phyloP scores from a whole-genome alignment of 2,329 filamentous ascomycete species.

The Verticillium albo-atrum region DNA sequence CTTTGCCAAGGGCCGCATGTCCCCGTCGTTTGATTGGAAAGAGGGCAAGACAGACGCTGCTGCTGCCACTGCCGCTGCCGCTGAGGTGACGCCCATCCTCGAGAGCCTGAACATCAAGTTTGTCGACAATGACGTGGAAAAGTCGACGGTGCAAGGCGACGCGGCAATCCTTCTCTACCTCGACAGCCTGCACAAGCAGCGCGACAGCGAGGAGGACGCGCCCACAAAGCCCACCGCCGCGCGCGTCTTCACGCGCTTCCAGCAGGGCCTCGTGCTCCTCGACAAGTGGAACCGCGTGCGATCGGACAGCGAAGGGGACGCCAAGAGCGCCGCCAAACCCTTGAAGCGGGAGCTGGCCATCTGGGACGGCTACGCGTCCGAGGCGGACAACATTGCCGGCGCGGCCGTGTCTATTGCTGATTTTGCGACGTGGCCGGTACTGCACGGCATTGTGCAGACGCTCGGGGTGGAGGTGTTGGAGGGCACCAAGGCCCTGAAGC shows the following conservation, averaged over 20 bases:
- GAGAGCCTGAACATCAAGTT: slow-evolving; percentile 38
- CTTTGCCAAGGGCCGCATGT: slow-evolving; percentile 41
- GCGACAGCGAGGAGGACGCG: slow-evolving; percentile 18
- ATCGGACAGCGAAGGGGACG: slow-evolving; percentile 2
- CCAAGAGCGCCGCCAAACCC: slow-evolving; percentile 10
- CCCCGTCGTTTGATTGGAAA: slow-evolving; percentile 21
- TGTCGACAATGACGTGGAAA: slow-evolving; percentile 47
- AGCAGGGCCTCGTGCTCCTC: slow-evolving; percentile 32
- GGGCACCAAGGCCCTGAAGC: slow-evolving; percentile 22
- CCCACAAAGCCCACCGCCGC: slow-evolving; percentile 25
- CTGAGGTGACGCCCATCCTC: no score
- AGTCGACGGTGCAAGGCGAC: slow-evolving; percentile 44
- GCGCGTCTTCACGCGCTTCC: slow-evolving; percentile 34
- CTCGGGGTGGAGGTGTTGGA: slow-evolving; percentile 25
- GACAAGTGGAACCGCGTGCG: slow-evolving; percentile 24
- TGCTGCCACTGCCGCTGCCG: slow-evolving; percentile 10
- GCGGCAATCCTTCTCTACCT: slow-evolving; percentile 56
- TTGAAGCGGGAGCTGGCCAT: slow-evolving; percentile 27
- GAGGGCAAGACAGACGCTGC: slow-evolving; percentile 5
- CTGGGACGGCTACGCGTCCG: slow-evolving; percentile 35
- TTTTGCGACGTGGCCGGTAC: slow-evolving; percentile 53
- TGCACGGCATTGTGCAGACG: slow-evolving; percentile 39
- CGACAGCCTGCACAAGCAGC: slow-evolving; percentile 43
- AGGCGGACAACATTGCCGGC: slow-evolving; percentile 42
- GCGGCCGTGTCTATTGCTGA: slow-evolving; percentile 40